Percentiles rank a stretch among this genome's conserved stretches.
Conservation (phyloP, 371 early-diverging fungal species). For the Mortierella sp. region DNA sequence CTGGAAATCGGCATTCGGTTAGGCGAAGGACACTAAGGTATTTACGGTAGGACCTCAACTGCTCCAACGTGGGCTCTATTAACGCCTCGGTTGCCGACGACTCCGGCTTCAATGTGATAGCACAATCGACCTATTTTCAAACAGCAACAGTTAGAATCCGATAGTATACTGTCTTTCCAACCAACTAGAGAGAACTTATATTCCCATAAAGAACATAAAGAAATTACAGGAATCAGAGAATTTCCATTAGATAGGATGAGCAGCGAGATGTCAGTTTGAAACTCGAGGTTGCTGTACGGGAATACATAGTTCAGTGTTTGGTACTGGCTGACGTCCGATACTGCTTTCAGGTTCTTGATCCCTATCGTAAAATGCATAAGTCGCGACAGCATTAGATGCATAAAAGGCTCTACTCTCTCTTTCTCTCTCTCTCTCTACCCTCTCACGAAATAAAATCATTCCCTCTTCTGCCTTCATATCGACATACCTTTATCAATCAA, state of each 20-base stretch:
- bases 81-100: slow-evolving; percentile 12
- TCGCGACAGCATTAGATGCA: background rate
- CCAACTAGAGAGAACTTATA: slow-evolving; percentile 12
- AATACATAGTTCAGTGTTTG: slow-evolving; percentile 71
- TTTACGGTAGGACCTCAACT: slow-evolving; percentile 60
- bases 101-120: slow-evolving; percentile 58
- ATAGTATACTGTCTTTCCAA: background rate
- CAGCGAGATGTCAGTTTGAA: slow-evolving; percentile 69
- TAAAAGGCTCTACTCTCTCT: background rate
- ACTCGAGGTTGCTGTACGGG: slow-evolving; percentile 72
- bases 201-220: background rate
- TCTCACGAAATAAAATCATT: no score
- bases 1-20: slow-evolving; percentile 64
- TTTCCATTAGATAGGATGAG: slow-evolving; percentile 67
- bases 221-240: slow-evolving; percentile 71
- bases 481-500: slow-evolving; percentile 65
- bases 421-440: no score
- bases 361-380: slow-evolving; percentile 51
- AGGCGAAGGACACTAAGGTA: slow-evolving; percentile 64
- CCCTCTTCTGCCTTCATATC: no score
- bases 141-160: background rate
- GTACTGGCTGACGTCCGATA: slow-evolving; percentile 63
- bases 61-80: slow-evolving; percentile 45
- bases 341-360: slow-evolving; percentile 70
- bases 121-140: slow-evolving; percentile 58